Base-by-base conservation (phyloP, 352 stramenopile genomes). In the Phytophthora palmivora region DNA sequence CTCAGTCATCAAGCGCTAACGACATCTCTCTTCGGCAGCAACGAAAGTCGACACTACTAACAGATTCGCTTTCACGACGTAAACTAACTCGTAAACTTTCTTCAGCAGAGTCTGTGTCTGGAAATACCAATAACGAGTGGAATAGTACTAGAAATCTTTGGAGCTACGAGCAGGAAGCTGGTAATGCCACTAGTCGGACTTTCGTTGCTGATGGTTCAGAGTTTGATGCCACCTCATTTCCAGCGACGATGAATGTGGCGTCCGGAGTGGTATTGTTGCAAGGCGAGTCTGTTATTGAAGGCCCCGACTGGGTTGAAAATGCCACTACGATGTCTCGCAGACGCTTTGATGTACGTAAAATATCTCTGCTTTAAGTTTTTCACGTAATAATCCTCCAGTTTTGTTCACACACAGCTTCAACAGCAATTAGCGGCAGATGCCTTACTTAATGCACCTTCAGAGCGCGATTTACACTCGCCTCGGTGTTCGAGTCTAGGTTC, bases 321-420 rank as follows among this genome's bases (percentile, higher is more conserved):
- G 28, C 69, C 6, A 67, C 65, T 26, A 88, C 69, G 2, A 91
- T 91, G 82, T 91, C 82, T 21, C 67, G 68, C n/a, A 91, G 87
- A 49, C 75, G 77, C 18, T 91, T 91, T 50, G 79, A 85, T 63
- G 79, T 91, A 62, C 18, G 70, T 68, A 24, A 33, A 46, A n/a
- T 49, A 0, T 41, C 7, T 30, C 5, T 22, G 9, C 7, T 34
- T 34, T 34, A 34, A 12, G 6, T 14, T 34, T 24, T 12, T 43
- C 14, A 26, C 4, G 36, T 36, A 4, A 24, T 24, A 38, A 26
- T n/a, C 4, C 26, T 16, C 37, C 10, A 7, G n/a, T n/a, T n/a
- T n/a, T n/a, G n/a, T n/a, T 16, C 14, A 6, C 10, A 21, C 3
- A 1, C 42, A 91, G 82, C 79, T 88, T 1, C 82, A 91, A 26